phyloP scores from a whole-genome alignment of 371 early-diverging fungal species.

The Lichtheimia corymbifera region DNA sequence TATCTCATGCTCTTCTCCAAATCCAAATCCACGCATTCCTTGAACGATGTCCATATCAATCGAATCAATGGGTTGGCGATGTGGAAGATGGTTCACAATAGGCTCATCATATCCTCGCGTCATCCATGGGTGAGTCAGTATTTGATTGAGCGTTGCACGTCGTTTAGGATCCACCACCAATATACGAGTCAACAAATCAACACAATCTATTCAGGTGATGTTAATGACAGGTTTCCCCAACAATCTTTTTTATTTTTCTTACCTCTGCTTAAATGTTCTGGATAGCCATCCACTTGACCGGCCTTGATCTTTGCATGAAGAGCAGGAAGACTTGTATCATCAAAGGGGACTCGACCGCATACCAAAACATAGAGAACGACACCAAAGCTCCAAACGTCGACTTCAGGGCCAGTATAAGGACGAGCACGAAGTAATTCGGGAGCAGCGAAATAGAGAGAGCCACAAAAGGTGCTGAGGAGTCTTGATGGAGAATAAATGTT shows the following conservation, averaged over 20 bases:
- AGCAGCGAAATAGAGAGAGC: conserved; percentile 80
- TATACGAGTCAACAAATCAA: conserved; percentile 62
- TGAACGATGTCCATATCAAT: conserved; percentile 38
- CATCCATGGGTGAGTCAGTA: conserved; percentile 74
- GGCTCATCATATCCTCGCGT: conserved; percentile 57
- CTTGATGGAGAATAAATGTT: conserved; percentile 71
- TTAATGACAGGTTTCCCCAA: not conserved
- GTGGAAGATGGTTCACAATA: conserved; percentile 36
- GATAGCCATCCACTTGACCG: conserved; percentile 45
- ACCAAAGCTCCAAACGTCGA: conserved; percentile 92
- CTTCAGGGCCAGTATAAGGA: conserved; percentile 83
- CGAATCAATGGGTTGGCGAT: conserved; percentile 28
- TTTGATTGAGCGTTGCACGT: conserved; percentile 60
- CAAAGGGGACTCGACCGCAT: conserved; percentile 86
- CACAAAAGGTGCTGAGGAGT: conserved; percentile 77
- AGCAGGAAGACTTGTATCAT: conserved; percentile 63
- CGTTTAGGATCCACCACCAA: conserved; percentile 62
- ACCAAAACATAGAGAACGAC: conserved; percentile 86
- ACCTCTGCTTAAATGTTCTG: conserved; percentile 46
- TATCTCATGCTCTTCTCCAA: conserved; percentile 32
- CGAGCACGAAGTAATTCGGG: conserved; percentile 86
- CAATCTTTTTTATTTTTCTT: not conserved
- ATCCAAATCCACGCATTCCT: conserved; percentile 50
- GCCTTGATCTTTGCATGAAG: conserved; percentile 71
- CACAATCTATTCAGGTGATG: conserved; percentile 50